phyloP scores from a whole-genome alignment of 805 yeast genomes.

The Cyberlindnera mississippiensis region DNA sequence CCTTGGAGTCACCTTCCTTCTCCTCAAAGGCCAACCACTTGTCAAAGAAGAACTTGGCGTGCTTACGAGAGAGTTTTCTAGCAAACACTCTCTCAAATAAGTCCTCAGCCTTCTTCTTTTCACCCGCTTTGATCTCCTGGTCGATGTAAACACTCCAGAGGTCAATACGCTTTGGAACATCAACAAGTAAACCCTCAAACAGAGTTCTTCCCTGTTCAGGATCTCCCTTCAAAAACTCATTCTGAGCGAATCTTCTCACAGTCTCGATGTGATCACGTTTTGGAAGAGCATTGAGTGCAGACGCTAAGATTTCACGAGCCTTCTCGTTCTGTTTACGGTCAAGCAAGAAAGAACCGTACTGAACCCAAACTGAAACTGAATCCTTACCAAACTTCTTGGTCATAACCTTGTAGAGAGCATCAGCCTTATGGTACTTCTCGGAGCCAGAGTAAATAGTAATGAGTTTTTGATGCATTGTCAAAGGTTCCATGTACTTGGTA shows the following conservation, averaged over 20 bases:
- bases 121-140: conserved; percentile 76
- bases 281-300: conserved; percentile 67
- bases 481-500: conserved; percentile 88
- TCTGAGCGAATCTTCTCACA: conserved; percentile 82
- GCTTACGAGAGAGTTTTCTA: conserved; percentile 71
- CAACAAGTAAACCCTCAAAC: conserved; percentile 86
- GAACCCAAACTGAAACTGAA: conserved; percentile 70
- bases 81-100: conserved; percentile 77
- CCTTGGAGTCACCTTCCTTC: conserved; percentile 58
- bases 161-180: conserved; percentile 89
- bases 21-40: conserved; percentile 88
- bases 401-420: conserved; percentile 57
- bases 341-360: conserved; percentile 72
- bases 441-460: conserved; percentile 71
- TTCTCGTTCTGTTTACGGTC: conserved; percentile 50
- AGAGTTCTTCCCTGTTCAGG: conserved; percentile 92
- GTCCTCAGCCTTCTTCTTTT: conserved; percentile 65
- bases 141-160: conserved; percentile 95
- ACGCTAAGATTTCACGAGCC: conserved; percentile 71
- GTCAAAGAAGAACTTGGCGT: conserved; percentile 90
- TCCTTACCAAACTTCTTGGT: conserved; percentile 77
- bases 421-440: conserved; percentile 70
- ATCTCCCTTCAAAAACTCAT: conserved; percentile 85
- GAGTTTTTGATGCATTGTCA: conserved; percentile 74
- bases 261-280: conserved; percentile 73